Base-by-base conservation (phyloP, 1,284 basidiomycete genomes). In the Takashimella tepidaria region DNA sequence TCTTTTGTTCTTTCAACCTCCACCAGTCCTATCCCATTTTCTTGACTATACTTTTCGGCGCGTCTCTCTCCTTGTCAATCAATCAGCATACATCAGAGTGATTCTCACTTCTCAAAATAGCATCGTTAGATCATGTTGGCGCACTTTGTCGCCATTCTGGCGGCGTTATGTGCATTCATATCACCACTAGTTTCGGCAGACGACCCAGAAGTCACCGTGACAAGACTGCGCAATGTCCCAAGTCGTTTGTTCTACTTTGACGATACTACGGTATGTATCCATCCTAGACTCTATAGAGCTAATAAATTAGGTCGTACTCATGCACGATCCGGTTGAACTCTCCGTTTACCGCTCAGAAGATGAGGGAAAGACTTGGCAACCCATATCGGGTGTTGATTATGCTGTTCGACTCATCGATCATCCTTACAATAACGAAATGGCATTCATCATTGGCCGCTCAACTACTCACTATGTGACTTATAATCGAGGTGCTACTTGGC, bases 201-300 rank as follows among this genome's bases (percentile, higher is more conserved):
- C 6, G 63, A 72, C 20, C 79, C 80, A 41, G 61, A 67, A 23
- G 75, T 79, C 3, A 58, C 68, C 5, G 60, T 77, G n/a, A 77
- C 74, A 5, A 63, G 76, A 22, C 78, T 83, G 54, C 69, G 76
- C 37, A 88, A 89, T 71, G 77, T 89, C n/a, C 92, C 93, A 0
- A 80, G 81, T n/a, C 80, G 83, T 61, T 74, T 97, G 50, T 87
- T 88, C 79, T 97, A 92, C 80, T 95, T 98, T 77, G 88, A 95
- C 61, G 93, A 96, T 77, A 86, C 89, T 5, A 75, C 85, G 41
- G 90, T 92, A 79, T 20, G 1, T 5, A 23, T 11, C 3, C 27
- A 45, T 10, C 2, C n/a, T 24, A 6, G 12, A 25, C 12, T 41
- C 26, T 24, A 26, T 25, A 16, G 19, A 40, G 19, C 42, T 41